These are phyloP conservation scores for Diospyros kaki DNA, from an alignment of 148 eudicot species.

Conservation along the genomic window DNA sequence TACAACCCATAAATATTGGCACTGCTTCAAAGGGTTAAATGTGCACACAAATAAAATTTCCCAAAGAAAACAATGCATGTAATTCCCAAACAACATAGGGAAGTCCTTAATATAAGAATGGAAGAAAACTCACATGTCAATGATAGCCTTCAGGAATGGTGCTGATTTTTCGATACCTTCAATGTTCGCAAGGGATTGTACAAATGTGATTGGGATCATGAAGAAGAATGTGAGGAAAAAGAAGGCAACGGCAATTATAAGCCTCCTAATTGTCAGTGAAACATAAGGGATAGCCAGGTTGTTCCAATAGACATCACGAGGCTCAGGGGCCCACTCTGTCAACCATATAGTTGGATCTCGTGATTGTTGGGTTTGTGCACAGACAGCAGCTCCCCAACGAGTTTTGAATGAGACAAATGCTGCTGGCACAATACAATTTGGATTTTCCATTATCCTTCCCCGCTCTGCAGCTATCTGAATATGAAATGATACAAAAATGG, in stretches of 20 bases:
- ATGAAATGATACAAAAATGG: background rate
- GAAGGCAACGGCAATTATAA: constrained; percentile 37
- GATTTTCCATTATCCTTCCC: constrained; percentile 41
- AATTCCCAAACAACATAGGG: background rate
- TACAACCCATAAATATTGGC: too few species aligned
- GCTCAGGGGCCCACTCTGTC: too few species aligned
- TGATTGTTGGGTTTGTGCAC: constrained; percentile 73
- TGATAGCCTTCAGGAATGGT: constrained; percentile 52
- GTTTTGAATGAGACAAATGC: constrained; percentile 37
- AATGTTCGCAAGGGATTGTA: constrained; percentile 74
- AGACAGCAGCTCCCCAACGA: constrained; percentile 28
- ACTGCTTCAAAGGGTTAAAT: background rate
- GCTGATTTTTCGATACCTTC: constrained; percentile 62
- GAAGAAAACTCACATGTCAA: constrained; percentile 43
- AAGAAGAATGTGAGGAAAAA: constrained; percentile 76
- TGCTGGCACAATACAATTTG: constrained; percentile 40
- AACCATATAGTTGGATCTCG: constrained; percentile 56
- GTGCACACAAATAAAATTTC: background rate
- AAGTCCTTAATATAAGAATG: background rate
- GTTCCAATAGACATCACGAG: constrained; percentile 50
- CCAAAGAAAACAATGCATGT: background rate
- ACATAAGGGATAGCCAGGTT: constrained; percentile 52
- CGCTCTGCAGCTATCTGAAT: constrained; percentile 65
- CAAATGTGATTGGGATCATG: constrained; percentile 13
- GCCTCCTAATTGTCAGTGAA: too few species aligned